Conservation (phyloP, 441 rosid species). For the Syzygium malaccense region DNA sequence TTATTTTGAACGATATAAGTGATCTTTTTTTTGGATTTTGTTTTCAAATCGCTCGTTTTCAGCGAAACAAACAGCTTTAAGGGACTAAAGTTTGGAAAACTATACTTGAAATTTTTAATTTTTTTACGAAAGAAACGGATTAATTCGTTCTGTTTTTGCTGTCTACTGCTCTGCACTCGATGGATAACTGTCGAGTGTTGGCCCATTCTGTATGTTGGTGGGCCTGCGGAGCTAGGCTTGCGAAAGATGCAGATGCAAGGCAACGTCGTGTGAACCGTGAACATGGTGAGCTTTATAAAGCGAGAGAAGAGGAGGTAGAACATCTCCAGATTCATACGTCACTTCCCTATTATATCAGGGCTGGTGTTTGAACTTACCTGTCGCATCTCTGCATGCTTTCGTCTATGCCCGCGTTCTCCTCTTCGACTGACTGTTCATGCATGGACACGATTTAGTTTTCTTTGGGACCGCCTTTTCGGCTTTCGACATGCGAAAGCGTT, state of each 20-base stretch:
- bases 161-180: neutral
- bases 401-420: neutral
- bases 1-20: rapidly evolving
- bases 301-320: neutral
- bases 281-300: neutral
- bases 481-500: neutral
- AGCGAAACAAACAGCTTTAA: neutral
- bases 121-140: neutral
- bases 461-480: neutral
- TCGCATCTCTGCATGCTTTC: neutral
- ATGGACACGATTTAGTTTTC: neutral
- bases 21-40: neutral
- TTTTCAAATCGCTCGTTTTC: neutral
- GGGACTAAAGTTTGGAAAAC: neutral
- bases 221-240: neutral
- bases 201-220: neutral
- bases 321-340: neutral
- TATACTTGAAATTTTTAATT: neutral
- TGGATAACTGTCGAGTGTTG: neutral
- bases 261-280: neutral
- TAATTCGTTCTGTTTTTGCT: neutral
- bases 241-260: neutral
- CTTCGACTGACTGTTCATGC: neutral
- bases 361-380: neutral
- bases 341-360: neutral